Evolutionary conservation across 345 rosid species (phyloP), one percentile per base, ranked within the genome.

Genomic region (Lumnitzera littorea): DNA sequence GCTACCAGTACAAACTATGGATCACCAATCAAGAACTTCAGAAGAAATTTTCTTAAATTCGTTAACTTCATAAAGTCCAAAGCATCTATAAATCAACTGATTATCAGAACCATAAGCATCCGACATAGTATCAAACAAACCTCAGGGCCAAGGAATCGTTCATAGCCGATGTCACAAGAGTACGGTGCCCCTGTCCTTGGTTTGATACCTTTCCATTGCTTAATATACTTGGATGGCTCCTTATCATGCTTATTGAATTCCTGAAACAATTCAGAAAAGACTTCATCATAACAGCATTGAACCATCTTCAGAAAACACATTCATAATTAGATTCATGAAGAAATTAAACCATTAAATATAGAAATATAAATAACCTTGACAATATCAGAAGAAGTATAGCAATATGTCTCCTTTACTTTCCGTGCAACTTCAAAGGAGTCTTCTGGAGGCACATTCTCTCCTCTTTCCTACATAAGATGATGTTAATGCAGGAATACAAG

Each of bases 131-230:
- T 25, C 50, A 41, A 62, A 72, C 84, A 70, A 66, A 90, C 99
- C 97, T 94, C 99, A 46, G 99, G 97, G 62, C 96, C 97, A 58
- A 94, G 87, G 75, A 94, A 94, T 52, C 99, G 86, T 73, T 94
- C 99, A 63, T 90, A 94, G 70, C 99, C 97, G 59, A 90, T 70
- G 58, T 90, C 99, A 72, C 99, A 94, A 56, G 99, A 69, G 77
- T 84, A 94, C 48, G 99, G 99, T 41, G 95, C 97, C 73, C 96
- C 98, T 15, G 97, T 92, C 85, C 89, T 92, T 57, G 94, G 95
- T 79, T 91, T 92, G 50, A 85, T 83, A 55, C 98, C 97, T 76
- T 75, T 84, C 91, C 94, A 89, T 41, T 87, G 98, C 78, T 90
- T 94, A 57, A 90, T 76, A 70, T 76, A 90, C 82, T 86, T 90